These are phyloP conservation scores for Microcos paniculata DNA, from an alignment of 345 rosid species.

Conservation along the genomic window DNA sequence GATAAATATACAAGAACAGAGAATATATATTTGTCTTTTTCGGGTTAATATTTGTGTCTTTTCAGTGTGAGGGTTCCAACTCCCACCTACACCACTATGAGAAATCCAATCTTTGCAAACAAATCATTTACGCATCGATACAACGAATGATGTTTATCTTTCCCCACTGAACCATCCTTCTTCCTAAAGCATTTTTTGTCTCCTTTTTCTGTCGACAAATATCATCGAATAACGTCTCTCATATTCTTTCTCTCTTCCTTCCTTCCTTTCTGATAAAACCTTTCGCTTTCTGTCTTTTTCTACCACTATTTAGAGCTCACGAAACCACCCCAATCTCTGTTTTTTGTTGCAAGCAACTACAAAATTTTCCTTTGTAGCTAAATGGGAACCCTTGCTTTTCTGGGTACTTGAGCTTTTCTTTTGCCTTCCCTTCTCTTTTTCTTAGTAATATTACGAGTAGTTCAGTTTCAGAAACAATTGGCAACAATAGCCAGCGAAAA, in stretches of 20 bases:
- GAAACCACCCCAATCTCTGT: background rate
- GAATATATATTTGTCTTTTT: no score
- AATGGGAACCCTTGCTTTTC: background rate
- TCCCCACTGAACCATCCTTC: background rate
- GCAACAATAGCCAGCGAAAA: background rate
- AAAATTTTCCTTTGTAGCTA: background rate
- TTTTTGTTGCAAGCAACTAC: background rate
- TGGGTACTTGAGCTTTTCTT: no score
- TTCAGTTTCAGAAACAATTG: background rate
- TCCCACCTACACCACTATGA: background rate
- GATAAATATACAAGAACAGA: no score
- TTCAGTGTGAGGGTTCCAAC: background rate
- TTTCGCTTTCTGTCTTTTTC: background rate
- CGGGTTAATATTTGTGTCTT: background rate
- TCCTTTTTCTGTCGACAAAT: background rate
- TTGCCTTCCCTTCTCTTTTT: background rate
- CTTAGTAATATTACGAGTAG: no score
- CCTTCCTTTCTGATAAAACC: background rate
- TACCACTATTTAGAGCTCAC: background rate
- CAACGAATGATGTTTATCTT: constrained; percentile 4
- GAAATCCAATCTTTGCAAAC: no score
- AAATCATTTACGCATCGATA: background rate
- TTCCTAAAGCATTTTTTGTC: background rate
- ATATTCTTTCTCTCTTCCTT: background rate
- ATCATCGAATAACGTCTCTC: background rate